These are phyloP conservation scores for Blastocladiella britannica DNA, from an alignment of 192 early-diverging fungal species.

Conservation along the genomic window DNA sequence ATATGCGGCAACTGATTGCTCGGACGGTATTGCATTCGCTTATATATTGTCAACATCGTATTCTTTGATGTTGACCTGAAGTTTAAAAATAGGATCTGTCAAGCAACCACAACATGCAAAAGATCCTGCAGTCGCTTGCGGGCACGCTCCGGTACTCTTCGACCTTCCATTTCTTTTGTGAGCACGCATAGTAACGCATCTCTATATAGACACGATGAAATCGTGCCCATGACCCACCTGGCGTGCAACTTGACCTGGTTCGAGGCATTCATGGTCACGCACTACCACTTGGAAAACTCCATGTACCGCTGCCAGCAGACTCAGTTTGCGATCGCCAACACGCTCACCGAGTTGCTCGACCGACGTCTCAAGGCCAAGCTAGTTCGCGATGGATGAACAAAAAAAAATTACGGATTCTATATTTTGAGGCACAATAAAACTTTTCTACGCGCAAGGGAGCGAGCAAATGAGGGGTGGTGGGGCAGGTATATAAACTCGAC, in stretches of 20 bases:
- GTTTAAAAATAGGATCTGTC: neutral
- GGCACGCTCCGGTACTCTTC: conserved; percentile 1
- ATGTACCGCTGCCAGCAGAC: conserved; percentile 23
- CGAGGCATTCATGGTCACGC: conserved; percentile 25
- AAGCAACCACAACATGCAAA: conserved; percentile 5
- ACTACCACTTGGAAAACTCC: conserved; percentile 27
- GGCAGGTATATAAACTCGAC: too few species aligned
- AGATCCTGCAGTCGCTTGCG: conserved; percentile 5
- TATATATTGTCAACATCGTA: too few species aligned
- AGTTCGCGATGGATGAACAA: neutral
- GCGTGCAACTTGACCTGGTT: conserved; percentile 20
- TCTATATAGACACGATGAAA: conserved; percentile 21
- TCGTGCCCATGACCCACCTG: conserved; percentile 15
- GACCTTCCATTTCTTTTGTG: too few species aligned
- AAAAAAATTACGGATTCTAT: too few species aligned
- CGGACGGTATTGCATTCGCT: conserved; percentile 12
- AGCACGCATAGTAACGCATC: too few species aligned
- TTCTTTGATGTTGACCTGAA: too few species aligned
- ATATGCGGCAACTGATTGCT: conserved; percentile 19
- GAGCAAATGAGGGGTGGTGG: too few species aligned
- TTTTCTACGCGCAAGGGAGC: too few species aligned
- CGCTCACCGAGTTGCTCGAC: conserved; percentile 15
- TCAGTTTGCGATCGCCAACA: conserved; percentile 22
- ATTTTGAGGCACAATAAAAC: too few species aligned
- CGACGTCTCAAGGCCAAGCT: neutral